Evolutionary conservation across 441 rosid species (phyloP), one percentile per base, ranked within the genome.

Genomic region (Eutrema salsugineum): DNA sequence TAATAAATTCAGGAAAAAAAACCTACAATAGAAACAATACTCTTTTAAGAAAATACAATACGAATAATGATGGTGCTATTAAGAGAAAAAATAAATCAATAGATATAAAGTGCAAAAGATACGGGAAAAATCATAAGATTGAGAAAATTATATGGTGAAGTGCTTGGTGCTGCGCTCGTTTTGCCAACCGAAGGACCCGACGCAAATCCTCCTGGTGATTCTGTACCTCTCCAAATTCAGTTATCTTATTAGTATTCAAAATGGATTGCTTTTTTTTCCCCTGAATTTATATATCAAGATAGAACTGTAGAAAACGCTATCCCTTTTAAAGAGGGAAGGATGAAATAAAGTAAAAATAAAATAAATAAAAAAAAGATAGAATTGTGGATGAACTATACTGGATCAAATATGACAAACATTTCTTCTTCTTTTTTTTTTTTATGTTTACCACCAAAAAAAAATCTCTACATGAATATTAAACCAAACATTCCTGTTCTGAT

Each of bases 131-230:
- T 16, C 3, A 74, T 32, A 46, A 67, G 56, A 67, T n/a, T 74
- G 14, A 74, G 49, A 8, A 66, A 39, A 60, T 63, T 67, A 51
- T 42, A 50, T 33, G 68, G 11, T 49, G 63, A 12, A 48, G 3
- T 66, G 55, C 0, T 74, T 48, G 55, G 56, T 42, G 78, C 78
- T 57, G 54, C 5, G 59, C 38, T 28, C 3, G 5, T 1, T 15
- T 28, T 27, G 44, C 11, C 4, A 33, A 19, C n/a, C 6, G 73
- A 33, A 36, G 74, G 78, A 54, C 70, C 74, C 11, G 59, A 17
- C 15, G 30, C 78, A 35, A 75, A 17, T n/a, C 70, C 74, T 36
- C 20, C 20, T 0, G 78, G 78, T 68, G 78, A 54, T 38, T 54
- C 53, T 3, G 70, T 65, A 44, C 78, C 78, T 75, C n/a, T 36